These are phyloP conservation scores for Plasmodium malariae DNA, from an alignment of 169 alveolate species.

Conservation along the genomic window DNA sequence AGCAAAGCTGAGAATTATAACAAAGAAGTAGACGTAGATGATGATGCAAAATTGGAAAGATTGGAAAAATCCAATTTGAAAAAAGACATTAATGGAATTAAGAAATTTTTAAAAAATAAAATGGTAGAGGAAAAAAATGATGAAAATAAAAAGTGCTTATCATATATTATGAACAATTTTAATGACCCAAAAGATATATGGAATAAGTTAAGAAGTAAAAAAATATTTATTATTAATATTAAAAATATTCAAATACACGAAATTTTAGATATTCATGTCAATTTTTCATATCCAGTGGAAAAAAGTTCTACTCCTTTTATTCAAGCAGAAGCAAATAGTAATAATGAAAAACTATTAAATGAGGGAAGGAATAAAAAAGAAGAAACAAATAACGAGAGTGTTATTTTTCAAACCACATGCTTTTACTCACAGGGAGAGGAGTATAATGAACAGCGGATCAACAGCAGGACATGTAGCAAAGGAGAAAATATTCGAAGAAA, in stretches of 20 bases:
- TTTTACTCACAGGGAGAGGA: too few species aligned
- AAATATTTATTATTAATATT: slow-evolving; percentile 50
- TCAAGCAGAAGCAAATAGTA: too few species aligned
- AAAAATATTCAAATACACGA: slow-evolving; percentile 53
- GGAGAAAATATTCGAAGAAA: not conserved
- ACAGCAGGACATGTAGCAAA: too few species aligned
- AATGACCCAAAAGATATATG: slow-evolving; percentile 39
- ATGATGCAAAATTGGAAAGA: not conserved
- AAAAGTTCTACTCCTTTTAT: too few species aligned
- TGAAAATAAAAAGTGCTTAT: slow-evolving; percentile 5
- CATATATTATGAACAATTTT: slow-evolving; percentile 7
- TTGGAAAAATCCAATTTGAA: not conserved
- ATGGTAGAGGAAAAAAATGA: not conserved
- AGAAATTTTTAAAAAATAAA: slow-evolving; percentile 9
- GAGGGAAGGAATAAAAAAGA: not conserved
- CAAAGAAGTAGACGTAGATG: not conserved
- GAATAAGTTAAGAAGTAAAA: slow-evolving; percentile 9
- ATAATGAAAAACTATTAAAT: too few species aligned
- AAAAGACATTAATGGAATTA: slow-evolving; percentile 7
- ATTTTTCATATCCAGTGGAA: not conserved
- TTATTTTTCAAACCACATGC: not conserved
- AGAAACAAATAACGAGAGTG: not conserved
- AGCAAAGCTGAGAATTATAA: not conserved
- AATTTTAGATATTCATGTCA: slow-evolving; percentile 25
- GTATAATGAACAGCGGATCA: not conserved